Evolutionary conservation across 169 alveolate genomes (phyloP).

Genomic region (Perkinsus olseni): DNA sequence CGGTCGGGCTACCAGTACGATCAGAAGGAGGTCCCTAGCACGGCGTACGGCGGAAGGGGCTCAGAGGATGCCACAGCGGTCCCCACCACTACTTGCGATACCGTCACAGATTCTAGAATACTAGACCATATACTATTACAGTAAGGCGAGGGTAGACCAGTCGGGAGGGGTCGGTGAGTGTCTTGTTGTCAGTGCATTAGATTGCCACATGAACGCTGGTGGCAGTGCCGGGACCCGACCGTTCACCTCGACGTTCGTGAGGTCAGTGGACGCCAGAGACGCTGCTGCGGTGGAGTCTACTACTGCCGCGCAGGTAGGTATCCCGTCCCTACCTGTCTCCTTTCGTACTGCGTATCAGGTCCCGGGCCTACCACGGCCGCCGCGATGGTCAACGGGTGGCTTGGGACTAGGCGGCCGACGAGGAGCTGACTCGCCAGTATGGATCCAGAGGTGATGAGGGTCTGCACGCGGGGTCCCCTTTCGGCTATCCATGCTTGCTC

Average conservation of each 20-base stretch:
- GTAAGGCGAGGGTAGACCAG: neutral
- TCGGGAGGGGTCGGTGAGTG: no score
- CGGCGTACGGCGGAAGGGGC: neutral
- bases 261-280: neutral
- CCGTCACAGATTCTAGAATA: neutral
- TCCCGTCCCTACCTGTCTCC: neutral
- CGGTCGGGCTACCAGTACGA: neutral
- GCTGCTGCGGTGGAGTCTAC: neutral
- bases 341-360: neutral
- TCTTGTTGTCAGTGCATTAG: neutral
- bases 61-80: neutral
- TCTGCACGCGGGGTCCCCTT: no score
- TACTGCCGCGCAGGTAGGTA: neutral
- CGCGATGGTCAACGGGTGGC: neutral
- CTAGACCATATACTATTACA: neutral
- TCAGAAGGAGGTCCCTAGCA: neutral
- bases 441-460: neutral
- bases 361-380: neutral
- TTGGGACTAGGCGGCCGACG: neutral
- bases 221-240: neutral
- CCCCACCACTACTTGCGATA: neutral
- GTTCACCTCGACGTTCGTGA: neutral
- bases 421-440: neutral
- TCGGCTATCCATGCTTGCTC: no score
- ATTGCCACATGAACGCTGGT: neutral